Evolutionary conservation across 1,139 yeast genomes (phyloP).

Genomic region (Taphrina confusa): DNA sequence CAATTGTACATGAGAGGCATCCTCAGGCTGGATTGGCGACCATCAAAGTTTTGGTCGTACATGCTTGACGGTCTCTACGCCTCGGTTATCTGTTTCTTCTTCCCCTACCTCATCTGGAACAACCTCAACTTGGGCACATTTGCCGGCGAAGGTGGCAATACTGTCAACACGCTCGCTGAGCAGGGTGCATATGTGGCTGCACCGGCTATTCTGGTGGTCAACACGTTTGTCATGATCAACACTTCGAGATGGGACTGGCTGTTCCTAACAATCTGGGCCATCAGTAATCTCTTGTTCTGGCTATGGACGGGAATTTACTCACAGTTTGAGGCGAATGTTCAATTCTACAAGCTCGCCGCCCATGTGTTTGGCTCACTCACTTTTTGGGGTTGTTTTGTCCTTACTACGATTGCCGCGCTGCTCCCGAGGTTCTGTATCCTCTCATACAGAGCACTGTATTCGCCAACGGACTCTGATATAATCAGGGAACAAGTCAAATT

Average conservation of each 20-base stretch:
- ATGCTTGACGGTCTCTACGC: constrained; percentile 88
- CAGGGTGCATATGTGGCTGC: constrained; percentile 80
- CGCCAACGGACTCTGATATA: constrained; percentile 81
- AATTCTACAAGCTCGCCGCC: constrained; percentile 73
- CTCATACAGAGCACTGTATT: constrained; percentile 59
- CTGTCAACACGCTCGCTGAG: constrained; percentile 79
- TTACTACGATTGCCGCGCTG: constrained; percentile 71
- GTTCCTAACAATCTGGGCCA: constrained; percentile 58
- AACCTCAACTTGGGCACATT: constrained; percentile 58
- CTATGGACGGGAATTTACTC: constrained; percentile 92
- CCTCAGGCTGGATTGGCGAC: constrained; percentile 75
- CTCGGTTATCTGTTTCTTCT: constrained; percentile 78
- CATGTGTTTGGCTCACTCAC: constrained; percentile 69
- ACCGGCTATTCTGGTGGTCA: constrained; percentile 77
- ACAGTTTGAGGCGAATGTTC: constrained; percentile 58
- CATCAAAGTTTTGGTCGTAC: constrained; percentile 75
- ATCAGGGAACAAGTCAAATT: constrained; percentile 61
- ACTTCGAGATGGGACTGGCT: constrained; percentile 96
- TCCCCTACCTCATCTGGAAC: constrained; percentile 73
- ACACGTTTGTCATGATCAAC: constrained; percentile 73
- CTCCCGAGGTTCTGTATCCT: constrained; percentile 75
- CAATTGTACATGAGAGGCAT: constrained; percentile 86
- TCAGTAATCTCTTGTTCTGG: constrained; percentile 64
- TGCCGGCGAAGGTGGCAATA: constrained; percentile 55
- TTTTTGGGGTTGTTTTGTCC: constrained; percentile 80